phyloP scores from a whole-genome alignment of 2,329 filamentous ascomycete genomes.

The Colletotrichum acutatum region DNA sequence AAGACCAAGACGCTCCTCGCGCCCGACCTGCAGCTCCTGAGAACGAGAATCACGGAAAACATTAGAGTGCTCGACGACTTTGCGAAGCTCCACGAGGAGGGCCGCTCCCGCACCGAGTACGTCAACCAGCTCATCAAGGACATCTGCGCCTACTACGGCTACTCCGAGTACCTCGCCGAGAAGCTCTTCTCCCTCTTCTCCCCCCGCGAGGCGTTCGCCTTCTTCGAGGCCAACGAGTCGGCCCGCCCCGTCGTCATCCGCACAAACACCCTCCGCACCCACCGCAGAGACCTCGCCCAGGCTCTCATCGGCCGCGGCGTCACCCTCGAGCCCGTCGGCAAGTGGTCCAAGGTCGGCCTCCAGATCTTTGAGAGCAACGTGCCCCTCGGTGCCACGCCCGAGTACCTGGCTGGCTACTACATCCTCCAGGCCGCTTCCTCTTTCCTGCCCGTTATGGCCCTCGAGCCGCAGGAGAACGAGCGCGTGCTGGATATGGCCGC shows the following conservation, averaged over 20 bases:
- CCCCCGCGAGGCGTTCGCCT: constrained; percentile 93
- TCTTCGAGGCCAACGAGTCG: constrained; percentile 99
- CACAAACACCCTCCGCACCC: constrained; percentile 90
- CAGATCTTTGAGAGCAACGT: constrained; percentile 92
- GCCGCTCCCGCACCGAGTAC: constrained; percentile 88
- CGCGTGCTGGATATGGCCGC: constrained; percentile 91
- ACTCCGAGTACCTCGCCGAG: constrained; percentile 92
- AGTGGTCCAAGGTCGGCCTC: constrained; percentile 98
- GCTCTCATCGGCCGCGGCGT: constrained; percentile 96
- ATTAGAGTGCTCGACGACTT: constrained; percentile 93
- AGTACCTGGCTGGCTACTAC: constrained; percentile 97
- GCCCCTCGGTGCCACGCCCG: constrained; percentile 92
- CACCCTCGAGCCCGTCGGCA: constrained; percentile 94
- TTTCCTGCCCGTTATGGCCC: constrained; percentile 97
- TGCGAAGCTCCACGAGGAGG: constrained; percentile 80
- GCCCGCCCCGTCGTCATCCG: constrained; percentile 93
- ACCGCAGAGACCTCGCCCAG: constrained; percentile 85
- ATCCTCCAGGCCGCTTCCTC: constrained; percentile 97
- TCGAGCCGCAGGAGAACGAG: constrained; percentile 91
- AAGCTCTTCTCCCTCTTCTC: constrained; percentile 95
- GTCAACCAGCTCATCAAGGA: constrained; percentile 88
- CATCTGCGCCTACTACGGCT: constrained; percentile 96
- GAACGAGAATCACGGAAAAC: constrained; percentile 91
- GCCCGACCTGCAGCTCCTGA: constrained; percentile 89
- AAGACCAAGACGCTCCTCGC: constrained; percentile 76